Percentiles rank a stretch among this genome's conserved stretches.
These are phyloP conservation scores for Fusarium nisikadoi DNA, from an alignment of 2,329 filamentous ascomycete genomes.

Conservation along the genomic window DNA sequence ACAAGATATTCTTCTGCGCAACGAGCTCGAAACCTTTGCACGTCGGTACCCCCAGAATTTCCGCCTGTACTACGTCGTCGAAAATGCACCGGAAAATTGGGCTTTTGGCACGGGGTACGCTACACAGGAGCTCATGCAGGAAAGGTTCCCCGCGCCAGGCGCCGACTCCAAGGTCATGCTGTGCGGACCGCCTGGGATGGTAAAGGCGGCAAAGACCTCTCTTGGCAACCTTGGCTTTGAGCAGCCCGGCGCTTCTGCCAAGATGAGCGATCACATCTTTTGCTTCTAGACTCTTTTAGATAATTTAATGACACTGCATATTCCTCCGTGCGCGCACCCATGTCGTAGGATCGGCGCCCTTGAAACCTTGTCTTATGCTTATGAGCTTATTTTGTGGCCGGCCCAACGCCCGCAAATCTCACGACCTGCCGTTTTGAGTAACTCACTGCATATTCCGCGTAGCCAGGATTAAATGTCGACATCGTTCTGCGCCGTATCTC, in stretches of 20 bases:
- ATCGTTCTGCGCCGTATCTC: not conserved
- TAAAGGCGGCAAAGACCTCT: conserved; percentile 65
- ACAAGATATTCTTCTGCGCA: conserved; percentile 67
- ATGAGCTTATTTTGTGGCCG: conserved; percentile 34
- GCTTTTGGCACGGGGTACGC: conserved; percentile 60
- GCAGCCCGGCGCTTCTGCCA: conserved; percentile 59
- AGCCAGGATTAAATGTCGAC: conserved; percentile 30
- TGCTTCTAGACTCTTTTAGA: conserved; percentile 53
- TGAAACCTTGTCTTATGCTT: conserved; percentile 18
- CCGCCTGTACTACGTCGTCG: conserved; percentile 65
- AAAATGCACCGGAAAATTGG: conserved; percentile 60
- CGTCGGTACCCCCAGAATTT: conserved; percentile 63
- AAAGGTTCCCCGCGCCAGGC: conserved; percentile 59
- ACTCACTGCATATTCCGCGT: not conserved
- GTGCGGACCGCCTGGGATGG: conserved; percentile 71
- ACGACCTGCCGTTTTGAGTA: conserved; percentile 34
- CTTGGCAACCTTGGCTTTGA: conserved; percentile 62
- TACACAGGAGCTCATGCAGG: conserved; percentile 59
- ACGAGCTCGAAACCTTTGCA: conserved; percentile 66
- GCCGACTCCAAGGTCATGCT: conserved; percentile 64
- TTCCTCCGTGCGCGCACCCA: not conserved
- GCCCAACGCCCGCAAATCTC: conserved; percentile 1
- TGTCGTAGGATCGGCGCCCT: conserved; percentile 3
- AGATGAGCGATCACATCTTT: conserved; percentile 66
- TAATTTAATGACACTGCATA: not conserved